These are phyloP conservation scores for Paramecium caudatum DNA, from an alignment of 73 alveolate genomes.

Conservation along the genomic window DNA sequence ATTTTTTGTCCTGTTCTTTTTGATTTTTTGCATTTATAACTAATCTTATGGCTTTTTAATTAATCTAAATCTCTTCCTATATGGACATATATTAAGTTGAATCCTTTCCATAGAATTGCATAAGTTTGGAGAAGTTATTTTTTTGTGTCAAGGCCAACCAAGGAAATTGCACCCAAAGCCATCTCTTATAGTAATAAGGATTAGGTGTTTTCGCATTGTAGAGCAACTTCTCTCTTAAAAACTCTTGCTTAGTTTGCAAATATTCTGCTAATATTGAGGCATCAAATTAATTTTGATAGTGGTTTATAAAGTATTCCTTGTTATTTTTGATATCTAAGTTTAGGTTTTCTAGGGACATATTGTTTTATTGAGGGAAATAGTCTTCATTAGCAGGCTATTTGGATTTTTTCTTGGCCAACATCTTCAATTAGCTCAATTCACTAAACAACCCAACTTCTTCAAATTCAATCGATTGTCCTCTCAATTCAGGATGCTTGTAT, in stretches of 20 bases:
- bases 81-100: constrained; percentile 11
- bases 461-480: constrained; percentile 43
- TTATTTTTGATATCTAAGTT: constrained; percentile 25
- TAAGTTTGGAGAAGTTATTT: not conserved
- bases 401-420: constrained; percentile 14
- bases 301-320: not conserved
- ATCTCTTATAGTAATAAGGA: constrained; percentile 56
- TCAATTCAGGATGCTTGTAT: constrained; percentile 35
- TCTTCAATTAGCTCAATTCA: constrained; percentile 15
- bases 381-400: not conserved
- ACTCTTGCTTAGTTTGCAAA: constrained; percentile 15
- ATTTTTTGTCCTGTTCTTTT: not conserved
- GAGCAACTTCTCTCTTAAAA: constrained; percentile 25
- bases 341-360: constrained; percentile 1
- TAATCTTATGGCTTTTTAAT: not conserved
- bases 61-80: not conserved
- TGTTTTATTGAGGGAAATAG: not conserved
- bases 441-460: constrained; percentile 48
- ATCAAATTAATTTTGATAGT: not conserved
- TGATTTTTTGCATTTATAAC: constrained; percentile 9
- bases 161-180: constrained; percentile 67
- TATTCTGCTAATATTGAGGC: not conserved
- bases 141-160: constrained; percentile 28
- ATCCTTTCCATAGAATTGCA: constrained; percentile 26
- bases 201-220: not conserved